Base-by-base conservation (phyloP, 768 basidiomycete species). In the Leccinum imitatum region DNA sequence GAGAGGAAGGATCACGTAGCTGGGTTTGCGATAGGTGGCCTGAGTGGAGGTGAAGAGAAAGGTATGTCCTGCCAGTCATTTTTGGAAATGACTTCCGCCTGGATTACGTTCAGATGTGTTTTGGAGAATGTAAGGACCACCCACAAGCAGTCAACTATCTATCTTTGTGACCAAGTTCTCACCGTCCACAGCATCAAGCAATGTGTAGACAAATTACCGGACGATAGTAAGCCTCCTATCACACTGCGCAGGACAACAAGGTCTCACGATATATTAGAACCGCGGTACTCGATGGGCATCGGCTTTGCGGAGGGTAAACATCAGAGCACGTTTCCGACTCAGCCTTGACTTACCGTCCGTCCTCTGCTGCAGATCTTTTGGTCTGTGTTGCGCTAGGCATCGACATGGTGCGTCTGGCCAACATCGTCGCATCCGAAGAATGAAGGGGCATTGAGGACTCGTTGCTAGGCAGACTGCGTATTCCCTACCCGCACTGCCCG, bases 1-100 rank as follows among this genome's bases (percentile, higher is more conserved):
- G 80, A 85, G 59, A 81, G 93, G 39, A 87, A 81, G 65, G 80
- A 87, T 60, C 75, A 75, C n/a, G 85, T 95, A 4, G 85, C 92
- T n/a, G 93, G 94, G 1, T 95, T 90, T 71, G 93, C 93, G 8
- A 90, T 96, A 58, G 94, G 93, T 23, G 93, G 93, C 2, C 77
- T 96, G 9, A 93, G 91, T 63, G 93, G 93, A 23, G 93, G 93
- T 14, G 93, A 96, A 78, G 91, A 87, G 72, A 94, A 95, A 84
- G 92, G 92, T 87, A 59, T 35, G 74, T 62, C 46, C 46, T 44
- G 17, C 25, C 23, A 13, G 52, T 59, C 53, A 56, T 48, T 39
- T 63, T 35, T 48, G 33, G 47, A 63, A 62, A 53, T 52, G 51
- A 51, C 52, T 19, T 47, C 10, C 39, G 15, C 59, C 27, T 58